Percentiles rank a stretch among this genome's conserved stretches.
These are phyloP conservation scores for Rhododendron griersonianum DNA, from an alignment of 148 eudicot genomes.

Conservation along the genomic window DNA sequence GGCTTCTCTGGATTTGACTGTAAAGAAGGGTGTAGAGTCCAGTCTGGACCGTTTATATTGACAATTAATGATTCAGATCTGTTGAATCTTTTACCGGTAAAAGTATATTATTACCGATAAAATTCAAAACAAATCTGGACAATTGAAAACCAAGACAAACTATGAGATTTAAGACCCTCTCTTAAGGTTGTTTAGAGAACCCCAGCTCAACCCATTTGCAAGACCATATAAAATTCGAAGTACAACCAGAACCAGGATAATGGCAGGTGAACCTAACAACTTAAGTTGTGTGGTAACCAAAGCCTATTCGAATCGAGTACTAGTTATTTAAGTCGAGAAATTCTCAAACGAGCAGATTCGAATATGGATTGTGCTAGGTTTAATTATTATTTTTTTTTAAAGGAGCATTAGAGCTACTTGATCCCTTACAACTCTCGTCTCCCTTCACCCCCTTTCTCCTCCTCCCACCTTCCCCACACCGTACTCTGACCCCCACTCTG, in stretches of 20 bases:
- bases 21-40: too few species aligned
- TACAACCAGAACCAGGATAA: background rate
- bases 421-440: background rate
- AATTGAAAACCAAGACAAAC: background rate
- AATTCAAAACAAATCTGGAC: too few species aligned
- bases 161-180: background rate
- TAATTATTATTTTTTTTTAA: background rate
- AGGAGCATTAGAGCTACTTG: background rate
- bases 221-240: background rate
- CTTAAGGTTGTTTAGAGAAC: background rate
- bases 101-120: too few species aligned
- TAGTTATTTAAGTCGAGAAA: background rate
- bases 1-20: too few species aligned
- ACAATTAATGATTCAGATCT: too few species aligned
- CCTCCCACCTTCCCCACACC: background rate
- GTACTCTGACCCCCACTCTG: background rate
- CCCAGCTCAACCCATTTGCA: background rate
- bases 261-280: background rate
- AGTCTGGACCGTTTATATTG: too few species aligned
- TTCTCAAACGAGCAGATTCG: background rate
- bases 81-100: too few species aligned
- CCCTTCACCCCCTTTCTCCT: background rate
- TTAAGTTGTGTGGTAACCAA: background rate
- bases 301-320: background rate
- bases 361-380: background rate